Evolutionary conservation across 768 basidiomycete species (phyloP), one percentile per base, ranked within the genome.

Genomic region (Leccinum subgranulosum): DNA sequence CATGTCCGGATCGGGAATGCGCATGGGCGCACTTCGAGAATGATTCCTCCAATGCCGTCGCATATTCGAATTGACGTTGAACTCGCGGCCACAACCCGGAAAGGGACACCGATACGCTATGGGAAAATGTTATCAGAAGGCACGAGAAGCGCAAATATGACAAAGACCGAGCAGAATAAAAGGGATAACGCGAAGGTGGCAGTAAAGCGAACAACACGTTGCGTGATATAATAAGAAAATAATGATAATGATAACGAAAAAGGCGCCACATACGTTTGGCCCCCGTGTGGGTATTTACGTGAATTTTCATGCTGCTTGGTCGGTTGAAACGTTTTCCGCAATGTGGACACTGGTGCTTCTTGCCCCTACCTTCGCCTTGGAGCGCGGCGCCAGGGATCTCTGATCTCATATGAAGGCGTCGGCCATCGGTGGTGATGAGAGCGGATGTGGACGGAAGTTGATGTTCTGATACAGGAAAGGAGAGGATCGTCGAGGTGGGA

Each of bases 61-160:
- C 90, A 91, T 92, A 69, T 92, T 92, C 0, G 87, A 89, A 67
- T 90, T 89, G 49, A 90, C 90, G 61, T 90, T 91, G 73, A 92
- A 92, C 58, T 86, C 82, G 33, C 87, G 80, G 39, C 85, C 86
- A 67, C 89, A 91, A 45, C 84, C 81, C 6, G 85, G 86, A 77
- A 77, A 87, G 4, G 87, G 86, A 63, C 90, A 92, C 43, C 81
- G 77, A 73, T 87, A 90, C 19, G 88, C 90, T 88, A 60, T 61
- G 48, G 51, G 19, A 6, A 47, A 57, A 53, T 50, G 60, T 46
- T 50, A 64, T 69, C 58, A 65, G 58, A 48, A 53, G 43, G n/a
- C 19, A 41, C 15, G 33, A 14, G 27, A 31, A 56, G 31, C 14
- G 29, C 8, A 53, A 41, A 19, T 4, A 55, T 8, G 55, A 31